phyloP scores from a whole-genome alignment of 2,329 filamentous ascomycete genomes.

The Ceratocystis lukuohia region DNA sequence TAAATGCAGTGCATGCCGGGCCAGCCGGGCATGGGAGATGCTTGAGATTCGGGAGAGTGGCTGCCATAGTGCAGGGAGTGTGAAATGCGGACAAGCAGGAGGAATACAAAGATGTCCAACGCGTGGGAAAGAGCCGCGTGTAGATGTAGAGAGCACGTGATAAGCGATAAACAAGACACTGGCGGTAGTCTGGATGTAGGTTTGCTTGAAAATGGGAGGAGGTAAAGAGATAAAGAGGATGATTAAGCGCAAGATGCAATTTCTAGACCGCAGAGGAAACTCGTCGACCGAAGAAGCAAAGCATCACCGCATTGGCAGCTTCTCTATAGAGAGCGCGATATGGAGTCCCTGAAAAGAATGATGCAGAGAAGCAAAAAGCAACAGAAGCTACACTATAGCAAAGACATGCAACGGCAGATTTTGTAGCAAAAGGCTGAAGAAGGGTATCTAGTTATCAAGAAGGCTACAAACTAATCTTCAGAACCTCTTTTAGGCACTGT shows the following conservation, averaged over 20 bases:
- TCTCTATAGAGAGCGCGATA: neutral
- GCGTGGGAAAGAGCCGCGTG: neutral
- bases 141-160: neutral
- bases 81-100: neutral
- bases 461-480: neutral
- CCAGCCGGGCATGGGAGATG: conserved; percentile 39
- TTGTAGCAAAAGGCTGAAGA: neutral
- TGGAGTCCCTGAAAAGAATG: neutral
- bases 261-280: neutral
- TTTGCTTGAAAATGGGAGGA: neutral
- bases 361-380: neutral
- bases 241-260: neutral
- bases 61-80: neutral
- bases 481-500: neutral
- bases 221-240: neutral
- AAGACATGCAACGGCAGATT: neutral
- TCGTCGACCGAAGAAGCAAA: neutral
- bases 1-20: conserved; percentile 35
- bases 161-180: neutral
- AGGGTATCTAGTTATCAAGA: neutral
- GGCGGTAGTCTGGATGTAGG: neutral
- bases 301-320: neutral
- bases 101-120: neutral
- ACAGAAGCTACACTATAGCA: neutral
- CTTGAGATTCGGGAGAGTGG: conserved; percentile 28